Base-by-base conservation (phyloP, 805 yeast genomes). In the Teunomyces aglyptinius region DNA sequence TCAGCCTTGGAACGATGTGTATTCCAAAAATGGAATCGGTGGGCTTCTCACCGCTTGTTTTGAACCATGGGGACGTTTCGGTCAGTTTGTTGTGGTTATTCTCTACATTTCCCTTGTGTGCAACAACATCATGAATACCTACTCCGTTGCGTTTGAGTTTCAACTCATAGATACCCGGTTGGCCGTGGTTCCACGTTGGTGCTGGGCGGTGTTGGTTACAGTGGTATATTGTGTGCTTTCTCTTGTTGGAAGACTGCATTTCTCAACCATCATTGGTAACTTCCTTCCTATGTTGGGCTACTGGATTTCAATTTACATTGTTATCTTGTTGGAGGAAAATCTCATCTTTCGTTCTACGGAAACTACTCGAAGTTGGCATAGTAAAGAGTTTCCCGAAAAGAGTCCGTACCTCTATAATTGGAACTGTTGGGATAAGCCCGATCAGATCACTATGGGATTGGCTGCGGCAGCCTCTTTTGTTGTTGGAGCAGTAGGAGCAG, bases 281-380 rank as follows among this genome's bases (percentile, higher is more conserved):
- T 89, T 89, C 65, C 70, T 89, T 57, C 96, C 96, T 7, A 89
- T 89, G 96, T 78, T 89, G 48, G 96, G 96, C 1, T 89, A 89
- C 67, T 89, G 96, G 96, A 80, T 87, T 46, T 80, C 91, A 48
- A 86, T 89, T 68, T 89, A 89, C 63, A 80, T 84, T 56, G 77
- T 80, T n/a, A 61, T 89, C 38, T 65, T 88, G 28, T 49, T 87
- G 2, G 88, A 86, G 53, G 96, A 89, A 61, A 87, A 87, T 58
- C 47, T 75, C 3, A 73, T 88, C 13, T 89, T 89, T 69, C 76
- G 96, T 8, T 20, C 39, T 6, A 36, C 39, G n/a, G 27, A 36
- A 20, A 7, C 16, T 4, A 26, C 39, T 20, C 15, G 28, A 22
- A n/a, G 16, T 10, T 36, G 39, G 39, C 28, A 46, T 19, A 43